A percentile compares a stretch with the other conserved stretches of the same genome.
Evolutionary conservation across 2,329 filamentous ascomycete genomes (phyloP).

Genomic region (Didymellaceae sp.): DNA sequence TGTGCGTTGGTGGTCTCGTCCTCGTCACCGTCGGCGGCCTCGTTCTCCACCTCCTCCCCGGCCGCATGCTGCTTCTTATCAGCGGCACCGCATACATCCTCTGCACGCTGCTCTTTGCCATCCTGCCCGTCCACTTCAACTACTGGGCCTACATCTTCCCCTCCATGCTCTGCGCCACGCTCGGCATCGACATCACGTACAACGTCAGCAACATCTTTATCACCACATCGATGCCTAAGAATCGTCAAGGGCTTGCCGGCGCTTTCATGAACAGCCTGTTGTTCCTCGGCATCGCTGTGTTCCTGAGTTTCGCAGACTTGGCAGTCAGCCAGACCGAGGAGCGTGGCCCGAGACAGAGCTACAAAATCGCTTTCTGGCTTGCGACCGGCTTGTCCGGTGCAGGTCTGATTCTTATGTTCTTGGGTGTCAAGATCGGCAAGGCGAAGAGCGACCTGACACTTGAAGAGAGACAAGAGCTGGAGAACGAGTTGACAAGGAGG

Average conservation of each 20-base stretch:
- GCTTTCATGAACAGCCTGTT: conserved; percentile 46
- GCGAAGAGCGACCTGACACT: conserved; percentile 44
- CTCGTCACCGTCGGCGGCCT: conserved; percentile 44
- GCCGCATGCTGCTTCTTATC: conserved; percentile 40
- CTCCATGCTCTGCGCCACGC: conserved; percentile 53
- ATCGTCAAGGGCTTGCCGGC: conserved; percentile 45
- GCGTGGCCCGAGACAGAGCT: conserved; percentile 39
- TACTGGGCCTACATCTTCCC: conserved; percentile 50
- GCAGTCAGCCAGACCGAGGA: conserved; percentile 43
- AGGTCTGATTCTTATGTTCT: conserved; percentile 44
- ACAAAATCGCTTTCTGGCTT: conserved; percentile 49
- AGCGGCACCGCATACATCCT: conserved; percentile 42
- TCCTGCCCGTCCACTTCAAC: conserved; percentile 41
- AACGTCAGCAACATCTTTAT: conserved; percentile 49
- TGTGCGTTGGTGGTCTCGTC: conserved; percentile 46
- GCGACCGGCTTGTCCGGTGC: conserved; percentile 37
- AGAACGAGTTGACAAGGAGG: conserved; percentile 36
- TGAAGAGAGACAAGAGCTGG: conserved; percentile 41
- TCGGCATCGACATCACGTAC: conserved; percentile 48
- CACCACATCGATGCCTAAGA: conserved; percentile 43
- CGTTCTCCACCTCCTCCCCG: conserved; percentile 45
- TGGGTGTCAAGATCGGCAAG: conserved; percentile 48
- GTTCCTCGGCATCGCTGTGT: conserved; percentile 47
- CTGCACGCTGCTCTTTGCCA: conserved; percentile 43
- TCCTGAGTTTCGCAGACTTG: conserved; percentile 46